Evolutionary conservation across 352 stramenopile species (phyloP).

Genomic region (Phytophthora boehmeriae): DNA sequence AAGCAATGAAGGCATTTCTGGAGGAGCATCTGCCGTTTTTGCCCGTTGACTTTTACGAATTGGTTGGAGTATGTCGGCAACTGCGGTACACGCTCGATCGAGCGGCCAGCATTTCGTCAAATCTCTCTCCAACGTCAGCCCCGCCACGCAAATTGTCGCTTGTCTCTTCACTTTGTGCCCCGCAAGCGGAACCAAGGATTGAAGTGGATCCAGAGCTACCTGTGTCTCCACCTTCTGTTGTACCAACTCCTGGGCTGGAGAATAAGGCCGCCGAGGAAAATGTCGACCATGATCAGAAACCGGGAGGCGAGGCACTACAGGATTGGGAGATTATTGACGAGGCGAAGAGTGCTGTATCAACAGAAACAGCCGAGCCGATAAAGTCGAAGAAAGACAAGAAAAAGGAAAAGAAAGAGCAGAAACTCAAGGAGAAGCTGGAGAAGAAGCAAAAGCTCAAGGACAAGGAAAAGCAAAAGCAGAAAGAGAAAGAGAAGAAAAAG

Average conservation of each 20-base stretch:
- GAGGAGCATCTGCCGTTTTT: conserved; percentile 70
- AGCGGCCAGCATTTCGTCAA: conserved; percentile 29
- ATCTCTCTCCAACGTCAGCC: conserved; percentile 13
- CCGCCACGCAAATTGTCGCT: conserved; percentile 32
- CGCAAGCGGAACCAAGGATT: conserved; percentile 22
- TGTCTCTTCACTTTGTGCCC: conserved; percentile 39
- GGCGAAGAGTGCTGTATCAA: conserved; percentile 3
- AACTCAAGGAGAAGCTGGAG: conserved; percentile 30
- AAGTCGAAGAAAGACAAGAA: conserved; percentile 33
- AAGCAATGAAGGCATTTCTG: conserved; percentile 60
- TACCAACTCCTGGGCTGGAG: conserved; percentile 11
- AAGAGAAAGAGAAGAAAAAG: conserved; percentile 36
- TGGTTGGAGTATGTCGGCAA: conserved; percentile 67
- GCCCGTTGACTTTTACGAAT: conserved; percentile 79
- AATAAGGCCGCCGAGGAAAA: conserved; percentile 22
- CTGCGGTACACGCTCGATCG: conserved; percentile 54
- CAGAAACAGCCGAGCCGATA: conserved; percentile 12
- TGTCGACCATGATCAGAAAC: conserved; percentile 7
- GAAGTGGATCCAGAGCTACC: conserved; percentile 30
- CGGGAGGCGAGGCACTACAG: conserved; percentile 23
- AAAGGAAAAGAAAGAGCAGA: conserved; percentile 30
- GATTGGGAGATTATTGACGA: conserved; percentile 34
- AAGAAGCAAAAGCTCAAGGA: conserved; percentile 42
- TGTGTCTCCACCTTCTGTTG: conserved; percentile 23
- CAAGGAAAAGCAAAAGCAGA: conserved; percentile 40